Base-by-base conservation (phyloP, 2,329 filamentous ascomycete genomes). In the Elsinoe australis region DNA sequence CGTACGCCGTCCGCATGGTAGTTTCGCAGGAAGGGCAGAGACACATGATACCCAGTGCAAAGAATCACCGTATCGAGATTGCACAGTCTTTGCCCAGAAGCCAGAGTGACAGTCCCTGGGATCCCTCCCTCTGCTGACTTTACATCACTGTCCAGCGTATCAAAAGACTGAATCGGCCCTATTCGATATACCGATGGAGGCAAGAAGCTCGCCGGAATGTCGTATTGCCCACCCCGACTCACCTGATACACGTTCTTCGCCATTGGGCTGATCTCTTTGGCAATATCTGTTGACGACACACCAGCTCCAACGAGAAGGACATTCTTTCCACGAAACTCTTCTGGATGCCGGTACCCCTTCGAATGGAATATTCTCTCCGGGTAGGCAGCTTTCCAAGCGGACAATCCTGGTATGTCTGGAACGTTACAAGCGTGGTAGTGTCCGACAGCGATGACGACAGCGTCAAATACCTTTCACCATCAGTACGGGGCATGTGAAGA, bases 1-100 rank as follows among this genome's bases (percentile, higher is more conserved):
- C 64, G 44, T 0, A 63, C 64, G 10, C 63, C 52, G 69, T 76
- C 68, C 50, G 69, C 57, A 61, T 73, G 73, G 14, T 74, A 67
- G 7, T 74, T 61, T 0, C 66, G 59, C 0, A 87, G 66, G 55
- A 85, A 87, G 0, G 83, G 82, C 12, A 82, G 73, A 0, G 78
- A 77, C 10, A 79, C 78, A 55, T 82, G 75, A 56, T 87, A 87
- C 0, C 83, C 83, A 0, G 83, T 87, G 12, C 75, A 79, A 4
- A 87, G 58, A 15, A 87, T 70, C 0, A 87, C 70, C 12, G 69
- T 65, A 55, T 87, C 73, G 28, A 87, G 76, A 7, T 71, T 67
- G 15, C 66, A 66, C 0, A 87, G 56, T 1, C 63, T 64, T 0
- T 64, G 55, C 0, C 79, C 80, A 18, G 78, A 72, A 34, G 68